A percentile compares a stretch with the other conserved stretches of the same genome.
These are phyloP conservation scores for Cordyceps cateniannulata DNA, from an alignment of 2,329 filamentous ascomycete species.

Conservation along the genomic window DNA sequence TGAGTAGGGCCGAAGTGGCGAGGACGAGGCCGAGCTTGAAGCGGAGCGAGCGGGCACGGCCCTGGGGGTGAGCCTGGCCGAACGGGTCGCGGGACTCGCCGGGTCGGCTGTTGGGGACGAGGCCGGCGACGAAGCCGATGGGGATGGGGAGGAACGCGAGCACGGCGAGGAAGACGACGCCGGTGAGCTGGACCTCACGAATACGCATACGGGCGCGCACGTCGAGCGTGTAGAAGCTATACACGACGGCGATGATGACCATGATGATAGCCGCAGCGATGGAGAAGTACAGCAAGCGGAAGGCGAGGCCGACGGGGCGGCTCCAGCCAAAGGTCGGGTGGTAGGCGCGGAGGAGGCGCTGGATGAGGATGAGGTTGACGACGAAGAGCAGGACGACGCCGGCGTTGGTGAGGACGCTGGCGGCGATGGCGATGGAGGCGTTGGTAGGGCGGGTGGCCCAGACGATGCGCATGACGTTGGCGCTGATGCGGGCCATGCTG, in stretches of 20 bases:
- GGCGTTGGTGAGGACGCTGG: constrained; percentile 64
- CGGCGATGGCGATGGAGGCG: constrained; percentile 45
- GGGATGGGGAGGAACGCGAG: constrained; percentile 62
- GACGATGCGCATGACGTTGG: constrained; percentile 45
- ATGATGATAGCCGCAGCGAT: constrained; percentile 56
- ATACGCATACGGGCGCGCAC: constrained; percentile 41
- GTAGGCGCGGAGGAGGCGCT: constrained; percentile 66
- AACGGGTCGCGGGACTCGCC: constrained; percentile 42
- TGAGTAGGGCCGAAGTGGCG: constrained; percentile 51
- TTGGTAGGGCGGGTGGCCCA: constrained; percentile 40
- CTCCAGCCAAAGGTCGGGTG: constrained; percentile 69
- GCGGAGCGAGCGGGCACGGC: constrained; percentile 53
- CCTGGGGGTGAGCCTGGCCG: constrained; percentile 55
- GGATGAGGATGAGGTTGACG: constrained; percentile 70
- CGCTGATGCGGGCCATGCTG: constrained; percentile 47
- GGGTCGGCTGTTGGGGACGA: constrained; percentile 36
- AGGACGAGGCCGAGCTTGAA: constrained; percentile 62
- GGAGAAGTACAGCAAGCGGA: constrained; percentile 52
- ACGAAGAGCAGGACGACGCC: constrained; percentile 71
- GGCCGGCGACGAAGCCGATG: constrained; percentile 28
- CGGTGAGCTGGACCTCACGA: constrained; percentile 58
- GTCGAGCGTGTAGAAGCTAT: constrained; percentile 61
- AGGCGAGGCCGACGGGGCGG: constrained; percentile 39
- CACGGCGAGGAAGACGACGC: constrained; percentile 58
- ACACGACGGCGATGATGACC: constrained; percentile 58